Evolutionary conservation across 2,329 filamentous ascomycete genomes (phyloP).

Genomic region (Cladosporium sp.): DNA sequence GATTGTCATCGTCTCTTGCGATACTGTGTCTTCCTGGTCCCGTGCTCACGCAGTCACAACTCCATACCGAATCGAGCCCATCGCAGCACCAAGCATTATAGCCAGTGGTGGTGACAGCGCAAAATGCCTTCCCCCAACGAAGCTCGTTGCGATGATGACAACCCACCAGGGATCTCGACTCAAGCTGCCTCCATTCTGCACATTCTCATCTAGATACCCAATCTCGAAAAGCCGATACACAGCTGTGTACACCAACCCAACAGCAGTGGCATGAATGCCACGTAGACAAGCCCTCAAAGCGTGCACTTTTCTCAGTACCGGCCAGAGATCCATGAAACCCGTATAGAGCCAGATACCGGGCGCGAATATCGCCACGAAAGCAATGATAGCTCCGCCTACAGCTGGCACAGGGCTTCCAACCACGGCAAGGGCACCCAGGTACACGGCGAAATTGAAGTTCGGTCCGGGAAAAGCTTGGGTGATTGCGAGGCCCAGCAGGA

Average conservation of each 20-base stretch:
- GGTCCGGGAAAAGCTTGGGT: constrained; percentile 67
- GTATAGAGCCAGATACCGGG: constrained; percentile 37
- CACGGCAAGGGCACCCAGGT: constrained; percentile 37
- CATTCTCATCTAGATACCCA: constrained; percentile 38
- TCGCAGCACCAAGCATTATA: constrained; percentile 36
- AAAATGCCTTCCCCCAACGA: constrained; percentile 39
- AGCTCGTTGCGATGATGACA: constrained; percentile 39
- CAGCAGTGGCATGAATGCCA: constrained; percentile 41
- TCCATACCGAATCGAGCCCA: constrained; percentile 40
- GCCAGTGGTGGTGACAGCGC: constrained; percentile 36
- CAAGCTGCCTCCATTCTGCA: constrained; percentile 33
- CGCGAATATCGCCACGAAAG: constrained; percentile 36
- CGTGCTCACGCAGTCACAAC: constrained; percentile 27
- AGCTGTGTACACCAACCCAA: constrained; percentile 42
- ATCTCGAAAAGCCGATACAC: constrained; percentile 44
- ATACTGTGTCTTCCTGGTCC: too few species aligned
- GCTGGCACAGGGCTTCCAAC: constrained; percentile 26
- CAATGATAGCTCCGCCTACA: constrained; percentile 34
- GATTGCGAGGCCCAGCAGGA: constrained; percentile 67
- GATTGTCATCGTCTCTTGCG: too few species aligned
- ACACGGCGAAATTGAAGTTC: constrained; percentile 52
- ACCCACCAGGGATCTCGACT: constrained; percentile 43
- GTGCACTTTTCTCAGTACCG: constrained; percentile 32
- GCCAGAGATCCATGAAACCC: constrained; percentile 38
- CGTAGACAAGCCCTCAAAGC: constrained; percentile 34